These are phyloP conservation scores for Margaritispora aquatica DNA, from an alignment of 495 filamentous ascomycete species.

Conservation along the genomic window DNA sequence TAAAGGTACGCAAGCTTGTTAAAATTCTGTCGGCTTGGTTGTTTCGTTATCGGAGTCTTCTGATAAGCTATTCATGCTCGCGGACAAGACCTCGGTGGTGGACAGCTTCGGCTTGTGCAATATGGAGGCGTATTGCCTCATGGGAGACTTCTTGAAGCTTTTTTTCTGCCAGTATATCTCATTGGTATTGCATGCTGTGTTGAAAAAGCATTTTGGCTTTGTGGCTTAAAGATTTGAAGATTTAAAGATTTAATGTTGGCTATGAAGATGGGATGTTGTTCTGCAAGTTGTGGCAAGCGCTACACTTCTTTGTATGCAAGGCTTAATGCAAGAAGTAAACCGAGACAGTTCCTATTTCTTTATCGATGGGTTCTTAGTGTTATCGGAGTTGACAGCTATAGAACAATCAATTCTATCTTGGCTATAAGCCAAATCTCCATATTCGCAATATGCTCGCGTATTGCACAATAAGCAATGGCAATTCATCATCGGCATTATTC, in stretches of 20 bases:
- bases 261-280: neutral
- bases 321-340: neutral
- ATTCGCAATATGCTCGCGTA: neutral
- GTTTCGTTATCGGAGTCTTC: neutral
- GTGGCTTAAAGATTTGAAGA: neutral
- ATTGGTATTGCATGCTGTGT: too few relatives aligned
- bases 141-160: neutral
- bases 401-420: neutral
- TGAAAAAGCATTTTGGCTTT: too few relatives aligned
- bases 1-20: neutral
- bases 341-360: neutral
- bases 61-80: neutral
- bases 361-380: too few relatives aligned
- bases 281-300: neutral
- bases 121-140: neutral
- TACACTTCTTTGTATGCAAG: too few relatives aligned
- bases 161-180: neutral
- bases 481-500: neutral
- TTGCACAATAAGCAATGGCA: neutral
- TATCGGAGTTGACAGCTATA: too few relatives aligned
- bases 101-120: neutral
- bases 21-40: neutral
- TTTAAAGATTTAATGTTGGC: neutral
- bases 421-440: neutral
- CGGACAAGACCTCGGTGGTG: neutral